Evolutionary conservation across 139 green algal genomes (phyloP), one percentile per base, ranked within the genome.

Genomic region (Monoraphidium neglectum): DNA sequence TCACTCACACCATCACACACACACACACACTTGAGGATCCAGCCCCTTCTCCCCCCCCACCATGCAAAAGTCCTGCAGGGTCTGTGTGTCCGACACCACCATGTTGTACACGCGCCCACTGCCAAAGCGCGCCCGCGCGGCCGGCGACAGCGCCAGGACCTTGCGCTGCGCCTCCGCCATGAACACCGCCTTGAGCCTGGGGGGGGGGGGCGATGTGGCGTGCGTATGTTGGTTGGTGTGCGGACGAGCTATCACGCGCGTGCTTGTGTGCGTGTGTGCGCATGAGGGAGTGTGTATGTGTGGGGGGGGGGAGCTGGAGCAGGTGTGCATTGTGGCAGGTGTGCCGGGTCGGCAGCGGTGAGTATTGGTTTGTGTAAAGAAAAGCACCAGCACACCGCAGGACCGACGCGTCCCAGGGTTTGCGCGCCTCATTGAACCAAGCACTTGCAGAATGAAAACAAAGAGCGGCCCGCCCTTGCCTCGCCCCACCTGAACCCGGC

Each of bases 101-200:
- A 89, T 36, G 76, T 81, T 88, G 73, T 83, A 89, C 54, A 91
- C 68, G 30, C 83, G 81, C 23, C 89, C 89, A 3, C 64, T 77
- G 62, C 59, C 82, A 78, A 91, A 87, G 46, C 76, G 21, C 4
- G 67, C 38, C 12, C 87, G 78, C 10, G 79, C 77, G 1, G 77
- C 59, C 3, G 84, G 84, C 1, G 82, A 65, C 35, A 91, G 69
- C 30, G 75, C 72, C 37, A 89, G 57, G 61, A 87, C 76, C 79
- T 91, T 87, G 37, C 71, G 38, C 40, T 91, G 85, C 47, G 90
- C 80, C 77, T 84, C 84, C n/a, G 88, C 81, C 3, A 79, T 79
- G 13, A 94, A 73, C 57, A 90, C 70, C 0, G 84, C 81, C n/a
- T 81, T 77, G 4, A 91, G 69, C 57, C 79, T 49, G n/a, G n/a